Conservation (phyloP, 208 protist species). For the Naegleria gruberi region DNA sequence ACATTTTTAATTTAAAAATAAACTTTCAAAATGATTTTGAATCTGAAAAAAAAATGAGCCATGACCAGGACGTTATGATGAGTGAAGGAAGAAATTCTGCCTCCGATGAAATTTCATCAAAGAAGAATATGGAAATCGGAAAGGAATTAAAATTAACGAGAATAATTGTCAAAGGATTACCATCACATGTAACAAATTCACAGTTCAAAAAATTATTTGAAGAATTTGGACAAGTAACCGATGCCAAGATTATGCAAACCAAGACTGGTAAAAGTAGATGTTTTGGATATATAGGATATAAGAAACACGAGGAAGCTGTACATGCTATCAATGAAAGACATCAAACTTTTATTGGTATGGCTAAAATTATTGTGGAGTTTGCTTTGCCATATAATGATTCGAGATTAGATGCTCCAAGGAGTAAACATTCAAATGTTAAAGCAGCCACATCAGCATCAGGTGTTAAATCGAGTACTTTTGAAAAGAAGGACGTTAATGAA, state of each 20-base stretch:
- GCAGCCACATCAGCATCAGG: not conserved
- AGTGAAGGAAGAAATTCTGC: no score
- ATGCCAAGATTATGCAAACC: slow-evolving; percentile 7
- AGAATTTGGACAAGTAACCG: slow-evolving; percentile 13
- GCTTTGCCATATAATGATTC: slow-evolving; percentile 42
- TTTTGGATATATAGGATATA: slow-evolving; percentile 21
- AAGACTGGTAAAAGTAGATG: not conserved
- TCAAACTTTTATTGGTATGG: not conserved
- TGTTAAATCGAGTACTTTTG: not conserved
- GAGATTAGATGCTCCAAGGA: slow-evolving; percentile 50
- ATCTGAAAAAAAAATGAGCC: no score
- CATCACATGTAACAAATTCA: not conserved
- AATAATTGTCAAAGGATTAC: slow-evolving; percentile 8
- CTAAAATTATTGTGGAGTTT: slow-evolving; percentile 41
- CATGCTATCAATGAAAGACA: not conserved
- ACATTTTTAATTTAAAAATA: no score
- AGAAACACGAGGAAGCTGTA: not conserved
- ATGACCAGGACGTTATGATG: no score
- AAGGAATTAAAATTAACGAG: slow-evolving; percentile 1
- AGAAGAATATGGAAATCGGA: not conserved
- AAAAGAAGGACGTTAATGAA: slow-evolving; percentile 23
- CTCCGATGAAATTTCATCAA: not conserved
- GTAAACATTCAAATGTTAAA: slow-evolving; percentile 54
- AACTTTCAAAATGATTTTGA: no score
- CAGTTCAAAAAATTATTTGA: not conserved